Base-by-base conservation (phyloP, 495 filamentous ascomycete species). In the Daldinia vernicosa region DNA sequence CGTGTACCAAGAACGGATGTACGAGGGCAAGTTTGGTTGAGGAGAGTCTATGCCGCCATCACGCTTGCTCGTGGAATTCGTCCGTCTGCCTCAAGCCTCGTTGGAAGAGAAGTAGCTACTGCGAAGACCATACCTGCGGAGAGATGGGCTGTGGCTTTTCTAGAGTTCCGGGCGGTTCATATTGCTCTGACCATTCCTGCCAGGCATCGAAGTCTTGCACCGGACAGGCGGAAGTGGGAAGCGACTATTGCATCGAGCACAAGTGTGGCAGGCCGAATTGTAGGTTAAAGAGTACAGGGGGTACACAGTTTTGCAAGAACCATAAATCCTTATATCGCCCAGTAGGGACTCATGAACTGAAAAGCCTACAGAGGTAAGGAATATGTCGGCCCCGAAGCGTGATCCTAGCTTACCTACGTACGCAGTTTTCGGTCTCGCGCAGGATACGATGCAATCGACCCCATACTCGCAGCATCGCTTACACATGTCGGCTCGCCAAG, bases 71-170 rank as follows among this genome's bases (percentile, higher is more conserved):
- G 22, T 73, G 70, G 70, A 35, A 28, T 12, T 37, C 66, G 30
- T 65, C 70, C 32, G 50, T 69, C 52, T 73, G 70, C 22, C 66
- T 69, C 5, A 53, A 73, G 43, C 52, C 66, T 35, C 66, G 70
- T 8, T 73, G 70, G 70, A 73, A 73, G 52, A 24, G 66, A 19
- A 73, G 70, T 27, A 73, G 66, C 22, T 73, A 66, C 58, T 73
- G 70, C 43, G 65, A 69, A 43, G 70, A 73, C 30, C 70, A 73
- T 35, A 73, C 70, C 15, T 73, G 70, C 26, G 70, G 70, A 28
- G 70, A 73, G 43, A 69, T 73, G 70, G 70, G 70, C 37, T 73
- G 70, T 30, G 70, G 70, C 14, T 73, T 69, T 12, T 33, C 70
- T 8, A 61, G 65, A 26, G 15, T 53, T n/a, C 24, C 70, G 4